phyloP scores from a whole-genome alignment of 2,329 filamentous ascomycete species.

The Apiospora hydei region DNA sequence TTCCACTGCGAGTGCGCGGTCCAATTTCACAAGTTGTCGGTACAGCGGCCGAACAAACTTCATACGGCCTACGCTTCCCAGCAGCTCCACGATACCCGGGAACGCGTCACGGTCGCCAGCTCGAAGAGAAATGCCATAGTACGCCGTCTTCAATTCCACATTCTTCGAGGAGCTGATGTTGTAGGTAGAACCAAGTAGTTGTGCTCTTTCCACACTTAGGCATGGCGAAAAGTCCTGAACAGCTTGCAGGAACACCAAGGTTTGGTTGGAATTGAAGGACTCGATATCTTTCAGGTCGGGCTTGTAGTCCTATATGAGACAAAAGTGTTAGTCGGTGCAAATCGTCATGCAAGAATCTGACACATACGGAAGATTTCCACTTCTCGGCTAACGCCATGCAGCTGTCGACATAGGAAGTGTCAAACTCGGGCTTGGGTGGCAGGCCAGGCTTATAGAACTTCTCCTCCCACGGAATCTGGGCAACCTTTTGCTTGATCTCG shows the following conservation, averaged over 20 bases:
- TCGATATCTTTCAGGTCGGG: constrained; percentile 74
- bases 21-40: constrained; percentile 75
- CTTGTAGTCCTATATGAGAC: constrained; percentile 57
- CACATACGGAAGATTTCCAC: constrained; percentile 71
- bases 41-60: constrained; percentile 94
- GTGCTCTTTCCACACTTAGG: constrained; percentile 70
- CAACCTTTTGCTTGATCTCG: constrained; percentile 68
- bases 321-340: not conserved
- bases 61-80: constrained; percentile 90
- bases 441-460: constrained; percentile 90
- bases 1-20: constrained; percentile 75
- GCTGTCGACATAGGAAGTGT: constrained; percentile 84
- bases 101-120: constrained; percentile 76
- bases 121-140: constrained; percentile 79
- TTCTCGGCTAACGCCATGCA: constrained; percentile 84
- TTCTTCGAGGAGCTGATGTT: constrained; percentile 78
- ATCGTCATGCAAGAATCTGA: not conserved
- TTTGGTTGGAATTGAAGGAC: constrained; percentile 83
- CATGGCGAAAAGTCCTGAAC: constrained; percentile 72
- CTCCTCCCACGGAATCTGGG: constrained; percentile 84
- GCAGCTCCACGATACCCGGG: constrained; percentile 72
- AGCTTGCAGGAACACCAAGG: constrained; percentile 87
- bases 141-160: constrained; percentile 84
- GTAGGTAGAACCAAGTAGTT: constrained; percentile 78
- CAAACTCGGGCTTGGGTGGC: constrained; percentile 89